Percentiles rank a stretch among this genome's conserved stretches.
phyloP scores from a whole-genome alignment of 2,329 filamentous ascomycete species.

The Phaeosphaeriaceae sp. region DNA sequence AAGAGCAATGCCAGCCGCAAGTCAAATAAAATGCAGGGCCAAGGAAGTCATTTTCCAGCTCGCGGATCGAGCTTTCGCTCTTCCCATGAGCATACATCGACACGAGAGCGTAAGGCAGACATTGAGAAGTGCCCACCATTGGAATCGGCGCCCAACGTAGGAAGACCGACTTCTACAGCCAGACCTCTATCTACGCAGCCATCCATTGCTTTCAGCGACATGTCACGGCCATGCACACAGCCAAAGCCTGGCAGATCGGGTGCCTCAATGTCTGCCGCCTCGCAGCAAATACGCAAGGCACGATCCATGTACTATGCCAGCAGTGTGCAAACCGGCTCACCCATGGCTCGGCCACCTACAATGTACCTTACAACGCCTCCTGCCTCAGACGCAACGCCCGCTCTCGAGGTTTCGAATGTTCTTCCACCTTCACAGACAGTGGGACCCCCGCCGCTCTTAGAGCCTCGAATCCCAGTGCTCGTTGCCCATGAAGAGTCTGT shows the following conservation, averaged over 20 bases:
- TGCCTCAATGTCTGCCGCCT: constrained; percentile 34
- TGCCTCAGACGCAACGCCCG: constrained; percentile 5
- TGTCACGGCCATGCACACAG: constrained; percentile 35
- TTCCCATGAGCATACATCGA: constrained; percentile 9
- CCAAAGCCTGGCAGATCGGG: constrained; percentile 30
- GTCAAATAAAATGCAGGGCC: constrained; percentile 30
- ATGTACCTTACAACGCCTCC: constrained; percentile 42
- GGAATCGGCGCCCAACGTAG: constrained; percentile 19
- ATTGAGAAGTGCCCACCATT: constrained; percentile 32
- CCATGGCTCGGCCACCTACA: constrained; percentile 41
- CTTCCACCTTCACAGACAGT: constrained; percentile 11
- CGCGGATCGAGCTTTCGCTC: constrained; percentile 41
- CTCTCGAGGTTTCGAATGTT: constrained; percentile 8
- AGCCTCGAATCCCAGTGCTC: constrained; percentile 34
- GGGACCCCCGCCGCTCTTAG: constrained; percentile 27
- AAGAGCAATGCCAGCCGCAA: constrained; percentile 47
- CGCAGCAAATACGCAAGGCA: constrained; percentile 48
- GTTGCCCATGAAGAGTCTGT: constrained; percentile 35
- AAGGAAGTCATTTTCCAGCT: constrained; percentile 49
- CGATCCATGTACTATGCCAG: constrained; percentile 51
- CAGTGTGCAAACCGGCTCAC: constrained; percentile 47
- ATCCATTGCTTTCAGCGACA: constrained; percentile 31
- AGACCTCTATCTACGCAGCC: constrained; percentile 29
- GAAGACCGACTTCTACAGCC: constrained; percentile 12
- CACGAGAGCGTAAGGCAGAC: constrained; percentile 10